Conservation (phyloP, 768 basidiomycete species). For the Mycena indigotica region DNA sequence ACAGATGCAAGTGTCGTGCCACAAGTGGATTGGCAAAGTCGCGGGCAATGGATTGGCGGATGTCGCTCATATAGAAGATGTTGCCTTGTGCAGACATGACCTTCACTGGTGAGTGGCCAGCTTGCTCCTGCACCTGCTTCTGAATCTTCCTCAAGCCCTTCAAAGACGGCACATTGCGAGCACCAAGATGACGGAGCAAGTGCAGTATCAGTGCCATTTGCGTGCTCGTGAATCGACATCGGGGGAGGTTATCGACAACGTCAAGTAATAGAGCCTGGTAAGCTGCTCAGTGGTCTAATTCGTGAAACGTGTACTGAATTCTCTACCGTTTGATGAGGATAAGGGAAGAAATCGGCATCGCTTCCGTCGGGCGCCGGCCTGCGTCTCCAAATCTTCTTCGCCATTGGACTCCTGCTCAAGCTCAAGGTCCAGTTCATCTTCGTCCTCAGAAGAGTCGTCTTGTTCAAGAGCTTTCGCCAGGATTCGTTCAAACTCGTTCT, state of each 20-base stretch:
- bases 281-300: not conserved
- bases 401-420: no score
- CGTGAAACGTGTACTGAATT: not conserved
- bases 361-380: not conserved
- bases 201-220: constrained; percentile 35
- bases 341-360: not conserved
- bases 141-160: constrained; percentile 29
- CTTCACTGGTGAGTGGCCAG: constrained; percentile 16
- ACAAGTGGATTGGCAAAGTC: constrained; percentile 29
- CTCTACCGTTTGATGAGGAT: not conserved
- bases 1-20: constrained; percentile 23
- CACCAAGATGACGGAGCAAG: constrained; percentile 34
- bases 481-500: no score
- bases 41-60: constrained; percentile 22
- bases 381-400: not conserved
- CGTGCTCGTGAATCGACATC: constrained; percentile 34
- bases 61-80: constrained; percentile 32
- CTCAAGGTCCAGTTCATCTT: no score
- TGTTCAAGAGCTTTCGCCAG: no score
- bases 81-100: constrained; percentile 31
- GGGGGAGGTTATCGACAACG: constrained; percentile 35
- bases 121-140: constrained; percentile 12
- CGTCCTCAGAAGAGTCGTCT: no score
- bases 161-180: constrained; percentile 34
- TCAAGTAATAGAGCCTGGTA: constrained; percentile 25